Conservation (phyloP, 495 filamentous ascomycete species). For the Daldinia decipiens region DNA sequence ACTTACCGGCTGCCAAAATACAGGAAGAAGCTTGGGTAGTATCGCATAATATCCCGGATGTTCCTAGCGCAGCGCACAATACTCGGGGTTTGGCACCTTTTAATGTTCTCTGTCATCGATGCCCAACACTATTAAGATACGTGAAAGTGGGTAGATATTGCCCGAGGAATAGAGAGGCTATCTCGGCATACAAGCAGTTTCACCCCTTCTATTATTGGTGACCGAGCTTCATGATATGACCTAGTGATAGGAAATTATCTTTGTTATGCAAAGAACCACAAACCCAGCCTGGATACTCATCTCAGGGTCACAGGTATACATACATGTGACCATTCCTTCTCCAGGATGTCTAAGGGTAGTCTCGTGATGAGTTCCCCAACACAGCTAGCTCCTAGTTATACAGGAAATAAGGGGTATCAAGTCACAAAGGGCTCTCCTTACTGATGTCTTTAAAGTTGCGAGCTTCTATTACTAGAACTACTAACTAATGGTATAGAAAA, state of each 20-base stretch:
- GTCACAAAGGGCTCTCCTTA: no score
- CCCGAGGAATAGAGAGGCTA: neutral
- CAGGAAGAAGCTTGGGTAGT: neutral
- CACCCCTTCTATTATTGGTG: neutral
- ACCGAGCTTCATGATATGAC: neutral
- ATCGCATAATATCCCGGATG: neutral
- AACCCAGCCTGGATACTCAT: neutral
- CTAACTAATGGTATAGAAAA: no score
- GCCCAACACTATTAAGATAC: neutral
- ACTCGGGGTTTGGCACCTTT: neutral
- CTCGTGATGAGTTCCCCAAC: no score
- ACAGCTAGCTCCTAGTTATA: no score
- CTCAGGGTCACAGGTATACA: no score
- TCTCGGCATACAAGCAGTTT: neutral
- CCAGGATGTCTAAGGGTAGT: no score
- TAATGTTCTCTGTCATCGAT: neutral
- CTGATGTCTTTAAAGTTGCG: no score
- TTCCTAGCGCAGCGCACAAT: neutral
- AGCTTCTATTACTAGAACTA: no score
- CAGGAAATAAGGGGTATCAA: no score
- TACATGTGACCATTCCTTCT: no score
- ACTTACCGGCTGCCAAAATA: neutral
- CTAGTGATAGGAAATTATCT: neutral
- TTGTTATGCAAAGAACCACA: neutral
- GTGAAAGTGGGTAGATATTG: neutral